Base-by-base conservation (phyloP, 2,329 filamentous ascomycete species). In the Colletotrichum godetiae region DNA sequence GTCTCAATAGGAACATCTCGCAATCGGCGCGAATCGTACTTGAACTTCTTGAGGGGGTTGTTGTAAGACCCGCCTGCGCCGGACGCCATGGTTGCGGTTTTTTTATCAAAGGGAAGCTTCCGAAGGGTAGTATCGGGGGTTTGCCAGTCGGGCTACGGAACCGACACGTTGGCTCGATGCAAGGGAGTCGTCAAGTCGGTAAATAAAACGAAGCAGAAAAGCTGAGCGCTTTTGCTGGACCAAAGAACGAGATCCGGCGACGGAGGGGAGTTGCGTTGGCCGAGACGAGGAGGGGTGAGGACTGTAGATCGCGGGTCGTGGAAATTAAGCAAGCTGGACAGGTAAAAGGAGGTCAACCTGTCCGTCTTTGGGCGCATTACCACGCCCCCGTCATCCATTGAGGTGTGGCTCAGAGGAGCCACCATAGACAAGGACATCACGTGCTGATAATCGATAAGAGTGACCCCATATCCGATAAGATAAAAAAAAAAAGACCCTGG, bases 41-140 rank as follows among this genome's bases (percentile, higher is more conserved):
- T 99, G 93, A 98, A 99, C 86, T 99, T 99, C 94, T 99, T 99
- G 87, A 99, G 89, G 80, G 97, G 97, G 89, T 98, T 98, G 84
- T 97, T 98, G 89, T 98, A 99, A 77, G 94, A 94, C 84, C 93
- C 94, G 81, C 92, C 92, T 75, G 87, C 84, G 79, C 83, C 85
- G 79, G 91, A 87, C 84, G 95, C 94, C 95, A 98, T 98, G 63
- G 31, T 74, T 67, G 68, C 68, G 11, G 56, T 13, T 49, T 49
- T 22, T 49, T 68, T 56, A 68, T 62, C 59, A 61, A 68, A 64
- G 65, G 52, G 66, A 63, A 72, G 65, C 56, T 64, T 33, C 52
- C 15, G 37, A 63, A 29, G 42, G 42, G 58, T 55, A 19, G 53
- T 72, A 72, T 63, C 33, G 68, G 72, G 63, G 70, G 74, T 75